These are phyloP conservation scores for Xanthoconium purpureum DNA, from an alignment of 768 basidiomycete species.

Conservation along the genomic window DNA sequence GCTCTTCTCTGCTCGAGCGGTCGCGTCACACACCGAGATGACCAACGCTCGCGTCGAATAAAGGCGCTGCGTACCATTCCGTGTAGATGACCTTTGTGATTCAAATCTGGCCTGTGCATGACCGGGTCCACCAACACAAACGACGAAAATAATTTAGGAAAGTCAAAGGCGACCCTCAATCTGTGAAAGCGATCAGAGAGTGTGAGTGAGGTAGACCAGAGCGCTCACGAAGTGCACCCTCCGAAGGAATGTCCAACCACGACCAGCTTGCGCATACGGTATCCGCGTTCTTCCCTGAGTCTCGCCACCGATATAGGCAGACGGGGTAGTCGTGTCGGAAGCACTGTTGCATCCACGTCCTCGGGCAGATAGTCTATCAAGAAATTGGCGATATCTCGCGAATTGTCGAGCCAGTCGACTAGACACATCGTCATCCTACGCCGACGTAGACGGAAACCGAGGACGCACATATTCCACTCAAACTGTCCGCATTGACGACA, in stretches of 20 bases:
- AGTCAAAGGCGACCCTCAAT: constrained; percentile 58
- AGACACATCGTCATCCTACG: background rate
- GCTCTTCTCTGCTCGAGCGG: background rate
- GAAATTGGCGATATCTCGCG: constrained; percentile 78
- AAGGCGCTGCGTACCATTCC: constrained; percentile 44
- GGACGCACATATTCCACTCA: constrained; percentile 58
- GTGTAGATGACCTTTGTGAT: background rate
- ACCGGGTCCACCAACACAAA: constrained; percentile 81
- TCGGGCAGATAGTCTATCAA: constrained; percentile 64
- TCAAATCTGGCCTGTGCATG: constrained; percentile 34
- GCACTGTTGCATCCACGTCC: constrained; percentile 22
- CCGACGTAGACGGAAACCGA: background rate
- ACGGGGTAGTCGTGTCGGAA: constrained; percentile 57
- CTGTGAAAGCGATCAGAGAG: constrained; percentile 33
- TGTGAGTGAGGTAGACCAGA: background rate
- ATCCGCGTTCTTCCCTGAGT: constrained; percentile 46
- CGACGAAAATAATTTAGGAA: constrained; percentile 65
- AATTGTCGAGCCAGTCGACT: constrained; percentile 80
- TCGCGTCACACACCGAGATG: constrained; percentile 44
- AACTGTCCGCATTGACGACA: constrained; percentile 56
- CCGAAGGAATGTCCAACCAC: constrained; percentile 84
- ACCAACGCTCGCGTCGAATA: constrained; percentile 59
- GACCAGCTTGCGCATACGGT: constrained; percentile 52
- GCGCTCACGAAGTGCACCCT: constrained; percentile 67
- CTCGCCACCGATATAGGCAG: constrained; percentile 42